These are phyloP conservation scores for Amphichorda felina DNA, from an alignment of 2,329 filamentous ascomycete genomes.

Conservation along the genomic window DNA sequence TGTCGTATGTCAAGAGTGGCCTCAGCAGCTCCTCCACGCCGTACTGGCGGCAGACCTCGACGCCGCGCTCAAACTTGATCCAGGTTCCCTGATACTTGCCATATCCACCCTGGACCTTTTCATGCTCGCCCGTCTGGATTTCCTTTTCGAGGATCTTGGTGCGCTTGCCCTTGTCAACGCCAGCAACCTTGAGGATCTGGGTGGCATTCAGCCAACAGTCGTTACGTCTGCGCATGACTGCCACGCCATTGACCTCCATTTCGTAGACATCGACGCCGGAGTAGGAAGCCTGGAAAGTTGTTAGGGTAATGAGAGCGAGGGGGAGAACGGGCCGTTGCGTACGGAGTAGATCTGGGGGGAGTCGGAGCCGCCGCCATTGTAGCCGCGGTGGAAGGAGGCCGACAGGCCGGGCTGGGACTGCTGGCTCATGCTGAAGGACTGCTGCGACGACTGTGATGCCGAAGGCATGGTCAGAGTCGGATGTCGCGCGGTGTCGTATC, in stretches of 20 bases:
- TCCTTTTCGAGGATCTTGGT: slow-evolving; percentile 98
- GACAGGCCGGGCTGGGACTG: slow-evolving; percentile 30
- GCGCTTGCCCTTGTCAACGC: slow-evolving; percentile 93
- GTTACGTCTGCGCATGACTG: slow-evolving; percentile 88
- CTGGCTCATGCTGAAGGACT: slow-evolving; percentile 46
- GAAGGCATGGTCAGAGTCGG: slow-evolving; percentile 17
- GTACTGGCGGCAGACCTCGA: slow-evolving; percentile 79
- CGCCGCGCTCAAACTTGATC: slow-evolving; percentile 87
- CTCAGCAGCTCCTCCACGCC: slow-evolving; percentile 66
- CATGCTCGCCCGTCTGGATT: slow-evolving; percentile 89
- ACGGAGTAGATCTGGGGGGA: slow-evolving; percentile 53
- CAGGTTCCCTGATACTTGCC: slow-evolving; percentile 99
- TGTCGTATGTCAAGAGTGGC: slow-evolving; percentile 69
- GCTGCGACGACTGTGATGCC: slow-evolving; percentile 41
- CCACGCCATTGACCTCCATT: slow-evolving; percentile 89
- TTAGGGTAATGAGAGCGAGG: background rate
- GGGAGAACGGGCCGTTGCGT: slow-evolving; percentile 10
- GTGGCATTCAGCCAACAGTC: slow-evolving; percentile 98
- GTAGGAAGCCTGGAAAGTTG: slow-evolving; percentile 57
- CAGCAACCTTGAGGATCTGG: slow-evolving; percentile 94
- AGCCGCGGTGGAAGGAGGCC: slow-evolving; percentile 19
- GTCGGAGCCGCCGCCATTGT: slow-evolving; percentile 19
- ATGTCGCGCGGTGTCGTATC: background rate
- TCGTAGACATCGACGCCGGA: slow-evolving; percentile 96
- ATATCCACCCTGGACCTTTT: slow-evolving; percentile 97